These are phyloP conservation scores for Dactylorhiza incarnata DNA, from an alignment of 106 monocot species.

Conservation along the genomic window DNA sequence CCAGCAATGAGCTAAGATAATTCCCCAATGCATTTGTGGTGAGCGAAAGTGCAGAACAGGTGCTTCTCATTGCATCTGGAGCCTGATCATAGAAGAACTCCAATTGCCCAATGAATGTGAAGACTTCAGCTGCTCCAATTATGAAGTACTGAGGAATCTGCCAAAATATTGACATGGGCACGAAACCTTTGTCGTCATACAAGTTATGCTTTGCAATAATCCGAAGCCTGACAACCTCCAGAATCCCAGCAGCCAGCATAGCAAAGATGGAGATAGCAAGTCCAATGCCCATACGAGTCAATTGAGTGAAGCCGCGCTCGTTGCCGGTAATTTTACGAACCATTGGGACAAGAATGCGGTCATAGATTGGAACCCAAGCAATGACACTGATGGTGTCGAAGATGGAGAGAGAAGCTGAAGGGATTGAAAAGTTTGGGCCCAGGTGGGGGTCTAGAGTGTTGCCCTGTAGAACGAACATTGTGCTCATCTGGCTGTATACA, in stretches of 20 bases:
- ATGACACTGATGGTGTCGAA: slow-evolving; percentile 40
- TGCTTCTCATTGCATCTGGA: slow-evolving; percentile 50
- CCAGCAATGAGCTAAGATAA: slow-evolving; percentile 34
- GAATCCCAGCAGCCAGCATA: slow-evolving; percentile 32
- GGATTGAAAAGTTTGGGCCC: slow-evolving; percentile 25
- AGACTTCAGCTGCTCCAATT: slow-evolving; percentile 28
- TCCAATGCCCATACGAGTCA: slow-evolving; percentile 43
- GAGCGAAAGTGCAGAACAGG: slow-evolving; percentile 28
- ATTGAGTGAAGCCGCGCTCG: slow-evolving; percentile 40
- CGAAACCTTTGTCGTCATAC: slow-evolving; percentile 18
- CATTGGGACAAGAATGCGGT: slow-evolving; percentile 19
- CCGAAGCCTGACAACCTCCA: slow-evolving; percentile 30
- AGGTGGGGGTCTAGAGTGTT: slow-evolving; percentile 33
- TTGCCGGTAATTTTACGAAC: slow-evolving; percentile 26
- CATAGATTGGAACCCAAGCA: slow-evolving; percentile 33
- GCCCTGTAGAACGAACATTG: slow-evolving; percentile 47
- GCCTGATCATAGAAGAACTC: slow-evolving; percentile 60
- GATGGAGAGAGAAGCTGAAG: slow-evolving; percentile 27
- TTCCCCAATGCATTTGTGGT: slow-evolving; percentile 27
- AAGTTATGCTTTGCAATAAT: slow-evolving; percentile 15
- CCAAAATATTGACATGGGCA: slow-evolving; percentile 44
- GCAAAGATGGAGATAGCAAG: slow-evolving; percentile 32
- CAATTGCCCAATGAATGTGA: slow-evolving; percentile 33
- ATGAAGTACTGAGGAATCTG: slow-evolving; percentile 47
- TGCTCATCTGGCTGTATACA: slow-evolving; percentile 43